Percentiles rank a stretch among this genome's conserved stretches.
Conservation (phyloP, 306 rosid genomes). For the Dalbergia cochinchinensis region DNA sequence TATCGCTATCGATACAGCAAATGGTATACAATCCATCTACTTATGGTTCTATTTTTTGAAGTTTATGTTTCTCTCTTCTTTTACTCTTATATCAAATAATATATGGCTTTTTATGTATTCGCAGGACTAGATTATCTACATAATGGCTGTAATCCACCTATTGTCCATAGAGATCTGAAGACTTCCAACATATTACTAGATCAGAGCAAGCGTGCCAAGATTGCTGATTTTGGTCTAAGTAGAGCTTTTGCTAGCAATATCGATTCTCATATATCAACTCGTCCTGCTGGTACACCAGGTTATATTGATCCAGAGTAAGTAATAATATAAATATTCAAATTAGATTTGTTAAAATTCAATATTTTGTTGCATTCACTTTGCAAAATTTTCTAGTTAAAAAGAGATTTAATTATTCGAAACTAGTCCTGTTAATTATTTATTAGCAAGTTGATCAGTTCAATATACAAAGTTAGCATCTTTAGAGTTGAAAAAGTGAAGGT, state of each 20-base stretch:
- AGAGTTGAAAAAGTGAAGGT: neutral
- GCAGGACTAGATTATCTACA: constrained; percentile 56
- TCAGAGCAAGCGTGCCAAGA: constrained; percentile 51
- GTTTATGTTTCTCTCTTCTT: neutral
- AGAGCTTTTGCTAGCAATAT: constrained; percentile 43
- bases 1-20: constrained; percentile 34
- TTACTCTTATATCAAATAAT: neutral
- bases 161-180: constrained; percentile 66
- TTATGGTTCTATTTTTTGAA: neutral
- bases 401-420: neutral
- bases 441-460: neutral
- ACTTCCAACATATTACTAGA: constrained; percentile 64
- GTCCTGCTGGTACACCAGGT: constrained; percentile 53
- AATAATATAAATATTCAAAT: neutral
- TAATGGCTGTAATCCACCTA: constrained; percentile 50
- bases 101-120: neutral
- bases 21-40: neutral
- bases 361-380: neutral
- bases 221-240: constrained; percentile 62
- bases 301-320: constrained; percentile 65
- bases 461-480: neutral
- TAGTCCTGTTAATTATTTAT: neutral
- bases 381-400: neutral
- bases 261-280: constrained; percentile 50
- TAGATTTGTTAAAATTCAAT: neutral